Conservation (phyloP, 345 rosid genomes). For the Raphanus sativus region DNA sequence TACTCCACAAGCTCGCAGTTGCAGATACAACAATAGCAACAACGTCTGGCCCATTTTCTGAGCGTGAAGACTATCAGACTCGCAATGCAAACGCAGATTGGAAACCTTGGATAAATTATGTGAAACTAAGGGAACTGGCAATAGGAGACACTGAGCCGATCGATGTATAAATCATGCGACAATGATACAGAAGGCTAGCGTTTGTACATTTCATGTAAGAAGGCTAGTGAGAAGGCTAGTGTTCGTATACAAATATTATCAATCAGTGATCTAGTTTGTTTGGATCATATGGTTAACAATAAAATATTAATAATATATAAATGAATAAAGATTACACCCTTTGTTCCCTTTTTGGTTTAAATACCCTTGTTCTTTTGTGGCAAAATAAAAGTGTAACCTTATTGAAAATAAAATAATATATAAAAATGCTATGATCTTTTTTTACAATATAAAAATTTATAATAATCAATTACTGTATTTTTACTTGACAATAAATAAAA, state of each 20-base stretch:
- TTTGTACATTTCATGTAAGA: background rate
- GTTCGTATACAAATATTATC: background rate
- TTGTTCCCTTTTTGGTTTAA: background rate
- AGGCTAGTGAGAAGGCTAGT: too few relatives aligned
- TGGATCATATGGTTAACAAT: background rate
- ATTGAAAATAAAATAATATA: too few relatives aligned
- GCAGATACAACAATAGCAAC: conserved; percentile 14
- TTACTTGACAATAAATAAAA: too few relatives aligned
- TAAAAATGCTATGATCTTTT: too few relatives aligned
- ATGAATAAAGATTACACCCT: background rate
- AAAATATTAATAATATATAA: background rate
- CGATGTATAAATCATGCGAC: background rate
- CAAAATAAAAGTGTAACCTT: background rate
- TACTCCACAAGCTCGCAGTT: conserved; percentile 56
- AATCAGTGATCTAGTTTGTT: background rate
- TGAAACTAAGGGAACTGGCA: background rate
- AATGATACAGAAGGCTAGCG: background rate
- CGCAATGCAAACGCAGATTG: background rate
- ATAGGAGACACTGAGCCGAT: conserved; percentile 5
- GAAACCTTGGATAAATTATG: background rate
- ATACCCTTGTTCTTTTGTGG: background rate
- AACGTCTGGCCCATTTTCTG: background rate
- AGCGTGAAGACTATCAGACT: background rate
- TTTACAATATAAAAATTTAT: too few relatives aligned
- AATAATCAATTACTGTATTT: too few relatives aligned